Evolutionary conservation across 2,329 filamentous ascomycete genomes (phyloP).

Genomic region (Scedosporium apiospermum): DNA sequence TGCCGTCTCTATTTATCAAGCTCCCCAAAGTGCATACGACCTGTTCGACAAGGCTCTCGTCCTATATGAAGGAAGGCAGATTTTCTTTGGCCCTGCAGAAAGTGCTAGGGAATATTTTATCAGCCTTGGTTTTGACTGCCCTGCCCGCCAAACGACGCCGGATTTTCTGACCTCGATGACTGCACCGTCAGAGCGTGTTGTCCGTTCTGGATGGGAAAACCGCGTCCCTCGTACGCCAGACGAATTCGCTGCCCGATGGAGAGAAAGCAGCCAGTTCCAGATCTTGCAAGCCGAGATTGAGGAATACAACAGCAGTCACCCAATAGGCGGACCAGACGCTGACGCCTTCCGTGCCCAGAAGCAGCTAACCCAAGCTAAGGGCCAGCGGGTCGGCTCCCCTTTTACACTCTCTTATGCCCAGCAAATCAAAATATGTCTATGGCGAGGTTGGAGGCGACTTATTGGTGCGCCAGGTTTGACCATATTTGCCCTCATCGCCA

Average conservation of each 20-base stretch:
- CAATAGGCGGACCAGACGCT: constrained; percentile 46
- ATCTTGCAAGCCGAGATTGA: constrained; percentile 38
- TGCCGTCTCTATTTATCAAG: constrained; percentile 66
- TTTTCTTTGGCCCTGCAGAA: constrained; percentile 52
- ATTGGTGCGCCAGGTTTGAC: constrained; percentile 68
- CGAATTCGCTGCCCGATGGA: constrained; percentile 52
- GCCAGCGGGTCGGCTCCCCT: constrained; percentile 59
- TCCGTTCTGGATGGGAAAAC: constrained; percentile 46
- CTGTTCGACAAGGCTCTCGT: constrained; percentile 50
- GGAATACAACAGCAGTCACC: constrained; percentile 39
- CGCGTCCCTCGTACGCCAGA: constrained; percentile 50
- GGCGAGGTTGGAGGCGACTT: constrained; percentile 70
- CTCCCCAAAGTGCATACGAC: constrained; percentile 55
- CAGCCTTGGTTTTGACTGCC: constrained; percentile 57
- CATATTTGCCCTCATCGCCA: constrained; percentile 21
- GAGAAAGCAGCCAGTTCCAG: constrained; percentile 37
- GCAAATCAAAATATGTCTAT: constrained; percentile 70
- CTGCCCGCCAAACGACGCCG: constrained; percentile 56
- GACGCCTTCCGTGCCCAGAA: constrained; percentile 44
- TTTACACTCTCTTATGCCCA: constrained; percentile 70
- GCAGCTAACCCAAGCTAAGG: constrained; percentile 44
- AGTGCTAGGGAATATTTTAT: constrained; percentile 57
- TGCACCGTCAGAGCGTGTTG: constrained; percentile 44
- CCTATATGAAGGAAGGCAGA: constrained; percentile 51
- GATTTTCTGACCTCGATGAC: constrained; percentile 68